Base-by-base conservation (phyloP, 805 yeast genomes). In the Barnettozyma botsteinii region DNA sequence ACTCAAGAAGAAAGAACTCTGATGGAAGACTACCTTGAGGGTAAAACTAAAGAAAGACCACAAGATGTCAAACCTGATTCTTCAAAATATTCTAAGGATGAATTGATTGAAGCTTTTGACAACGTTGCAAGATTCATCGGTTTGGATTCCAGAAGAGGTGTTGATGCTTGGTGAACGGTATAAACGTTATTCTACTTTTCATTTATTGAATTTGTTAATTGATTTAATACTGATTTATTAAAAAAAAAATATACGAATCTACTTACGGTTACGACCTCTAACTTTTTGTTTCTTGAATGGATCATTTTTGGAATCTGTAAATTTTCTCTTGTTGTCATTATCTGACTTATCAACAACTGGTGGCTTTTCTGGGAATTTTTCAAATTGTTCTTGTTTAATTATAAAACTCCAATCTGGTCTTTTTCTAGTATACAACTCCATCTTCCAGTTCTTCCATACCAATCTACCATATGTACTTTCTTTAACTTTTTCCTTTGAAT, bases 371-470 rank as follows among this genome's bases (percentile, higher is more conserved):
- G 71, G 70, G 52, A 64, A 66, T 27, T 61, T 46, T 31, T 62
- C 72, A 31, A 57, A 50, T 45, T 72, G 76, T 49, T 72, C 73
- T 33, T 74, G 72, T 43, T 77, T 84, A 14, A 81, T 69, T 28
- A 74, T 49, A 42, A 51, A 64, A 61, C 83, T 85, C 98, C 98
- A 91, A 55, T 88, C 96, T 54, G 69, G 75, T 59, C 80, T 75
- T 61, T 80, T 79, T 56, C 94, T 72, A 10, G 66, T 57, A 53
- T 78, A 91, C 51, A 80, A 63, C 58, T 93, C 98, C 81, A 91
- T 73, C 23, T 74, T 65, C 97, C 97, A 93, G 60, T 91, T 91
- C 59, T 82, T 85, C 98, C 97, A 93, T 2, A 93, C 98, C 52
- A 79, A 72, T 56, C 81, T 77, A 26, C 98, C 98, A 55, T 91